Conservation (phyloP, 2,329 filamentous ascomycete species). For the Fusarium sp. region DNA sequence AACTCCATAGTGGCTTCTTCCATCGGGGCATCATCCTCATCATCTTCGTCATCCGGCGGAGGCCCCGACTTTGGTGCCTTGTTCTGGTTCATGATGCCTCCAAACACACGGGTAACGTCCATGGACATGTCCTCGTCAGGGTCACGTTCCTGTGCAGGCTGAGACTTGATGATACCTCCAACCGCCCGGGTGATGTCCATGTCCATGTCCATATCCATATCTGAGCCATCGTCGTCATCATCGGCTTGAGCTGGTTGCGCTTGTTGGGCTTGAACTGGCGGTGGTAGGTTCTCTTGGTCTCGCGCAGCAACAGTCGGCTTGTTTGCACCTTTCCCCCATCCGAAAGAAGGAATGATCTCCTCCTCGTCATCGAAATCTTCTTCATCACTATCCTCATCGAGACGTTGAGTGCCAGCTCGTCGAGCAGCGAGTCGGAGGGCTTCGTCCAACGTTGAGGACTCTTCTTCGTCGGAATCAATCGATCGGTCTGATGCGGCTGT, state of each 20-base stretch:
- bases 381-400: constrained; percentile 60
- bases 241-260: constrained; percentile 21
- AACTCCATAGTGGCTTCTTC: constrained; percentile 75
- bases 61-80: constrained; percentile 17
- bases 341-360: constrained; percentile 77
- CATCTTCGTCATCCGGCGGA: constrained; percentile 43
- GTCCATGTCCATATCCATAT: constrained; percentile 56
- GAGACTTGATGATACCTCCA: constrained; percentile 60
- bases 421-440: constrained; percentile 77
- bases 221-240: constrained; percentile 45
- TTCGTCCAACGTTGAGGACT: constrained; percentile 77
- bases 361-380: constrained; percentile 72
- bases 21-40: constrained; percentile 46
- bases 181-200: constrained; percentile 66
- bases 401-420: constrained; percentile 75
- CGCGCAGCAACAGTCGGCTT: constrained; percentile 43
- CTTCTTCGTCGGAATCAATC: constrained; percentile 69
- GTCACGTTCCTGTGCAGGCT: constrained; percentile 52
- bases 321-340: constrained; percentile 69
- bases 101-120: constrained; percentile 87
- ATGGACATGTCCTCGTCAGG: constrained; percentile 81
- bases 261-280: constrained; percentile 21
- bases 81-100: constrained; percentile 71
- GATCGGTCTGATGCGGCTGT: constrained; percentile 68
- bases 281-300: constrained; percentile 54